Evolutionary conservation across 192 early-diverging fungal genomes (phyloP).

Genomic region (Umbelopsis sp.): DNA sequence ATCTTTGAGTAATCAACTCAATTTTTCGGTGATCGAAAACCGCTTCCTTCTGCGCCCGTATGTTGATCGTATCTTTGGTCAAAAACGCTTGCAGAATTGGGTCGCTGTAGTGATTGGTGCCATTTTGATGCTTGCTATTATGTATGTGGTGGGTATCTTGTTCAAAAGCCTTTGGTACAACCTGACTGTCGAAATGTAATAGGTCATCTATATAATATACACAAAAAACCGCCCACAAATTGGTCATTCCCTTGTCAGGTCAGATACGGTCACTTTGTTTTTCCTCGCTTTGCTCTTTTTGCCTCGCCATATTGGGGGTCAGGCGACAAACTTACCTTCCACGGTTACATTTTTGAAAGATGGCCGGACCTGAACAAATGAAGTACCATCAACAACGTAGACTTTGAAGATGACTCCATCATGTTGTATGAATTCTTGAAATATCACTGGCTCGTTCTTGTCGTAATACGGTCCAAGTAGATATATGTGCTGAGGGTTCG

Average conservation of each 20-base stretch:
- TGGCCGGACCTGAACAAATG: slow-evolving; percentile 27
- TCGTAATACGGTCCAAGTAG: slow-evolving; percentile 14
- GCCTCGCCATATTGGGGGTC: too few species aligned
- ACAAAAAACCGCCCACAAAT: too few species aligned
- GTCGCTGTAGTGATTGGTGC: not conserved
- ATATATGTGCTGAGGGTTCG: not conserved
- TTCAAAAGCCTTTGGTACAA: slow-evolving; percentile 37
- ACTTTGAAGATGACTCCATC: slow-evolving; percentile 41
- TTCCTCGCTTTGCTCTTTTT: not conserved
- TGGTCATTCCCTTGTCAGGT: too few species aligned
- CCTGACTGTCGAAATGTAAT: slow-evolving; percentile 40
- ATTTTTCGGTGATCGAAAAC: slow-evolving; percentile 26
- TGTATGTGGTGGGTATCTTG: not conserved
- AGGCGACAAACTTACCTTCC: not conserved
- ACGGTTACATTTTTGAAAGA: slow-evolving; percentile 30
- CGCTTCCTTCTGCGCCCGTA: slow-evolving; percentile 12
- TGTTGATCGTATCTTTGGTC: not conserved
- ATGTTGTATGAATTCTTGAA: slow-evolving; percentile 42
- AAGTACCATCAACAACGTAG: slow-evolving; percentile 31
- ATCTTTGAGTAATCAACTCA: slow-evolving; percentile 23
- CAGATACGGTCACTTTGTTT: not conserved
- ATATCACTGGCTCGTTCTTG: slow-evolving; percentile 28
- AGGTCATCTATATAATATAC: slow-evolving; percentile 17
- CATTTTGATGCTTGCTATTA: slow-evolving; percentile 7
- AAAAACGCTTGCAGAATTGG: slow-evolving; percentile 5